phyloP scores from a whole-genome alignment of 805 yeast species.

The Blastobotrys peoriensis region DNA sequence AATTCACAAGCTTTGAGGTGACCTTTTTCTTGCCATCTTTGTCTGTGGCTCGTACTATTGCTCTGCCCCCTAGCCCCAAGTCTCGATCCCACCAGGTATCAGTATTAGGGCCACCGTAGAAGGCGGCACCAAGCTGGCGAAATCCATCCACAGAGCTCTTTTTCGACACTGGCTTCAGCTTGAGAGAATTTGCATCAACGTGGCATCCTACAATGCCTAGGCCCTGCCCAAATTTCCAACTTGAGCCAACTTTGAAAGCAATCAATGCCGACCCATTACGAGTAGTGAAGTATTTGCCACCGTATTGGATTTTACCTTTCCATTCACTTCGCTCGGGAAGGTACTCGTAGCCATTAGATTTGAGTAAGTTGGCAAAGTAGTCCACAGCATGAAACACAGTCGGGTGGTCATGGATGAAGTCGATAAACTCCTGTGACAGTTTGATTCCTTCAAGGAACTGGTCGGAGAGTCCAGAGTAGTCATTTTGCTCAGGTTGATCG shows the following conservation, averaged over 20 bases:
- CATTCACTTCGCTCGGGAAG: constrained; percentile 51
- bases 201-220: constrained; percentile 72
- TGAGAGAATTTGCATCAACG: constrained; percentile 63
- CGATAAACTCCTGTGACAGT: constrained; percentile 32
- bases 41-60: constrained; percentile 36
- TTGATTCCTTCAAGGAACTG: neutral
- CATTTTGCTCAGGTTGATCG: too few species aligned
- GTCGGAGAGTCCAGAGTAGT: too few species aligned
- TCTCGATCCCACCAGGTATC: constrained; percentile 80
- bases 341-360: constrained; percentile 50
- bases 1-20: constrained; percentile 32
- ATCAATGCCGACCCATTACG: constrained; percentile 64
- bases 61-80: constrained; percentile 75
- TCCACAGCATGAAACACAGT: constrained; percentile 65
- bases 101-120: constrained; percentile 55
- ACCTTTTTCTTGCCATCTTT: constrained; percentile 32
- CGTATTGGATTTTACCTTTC: constrained; percentile 24
- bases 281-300: constrained; percentile 42
- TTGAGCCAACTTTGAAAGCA: constrained; percentile 64
- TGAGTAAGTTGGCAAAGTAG: constrained; percentile 32
- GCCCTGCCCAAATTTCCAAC: constrained; percentile 57
- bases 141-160: constrained; percentile 63
- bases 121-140: constrained; percentile 75
- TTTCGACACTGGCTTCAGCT: constrained; percentile 65
- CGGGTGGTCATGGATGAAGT: constrained; percentile 65